phyloP scores from a whole-genome alignment of 2,329 filamentous ascomycete species.

The Aureobasidium sp. region DNA sequence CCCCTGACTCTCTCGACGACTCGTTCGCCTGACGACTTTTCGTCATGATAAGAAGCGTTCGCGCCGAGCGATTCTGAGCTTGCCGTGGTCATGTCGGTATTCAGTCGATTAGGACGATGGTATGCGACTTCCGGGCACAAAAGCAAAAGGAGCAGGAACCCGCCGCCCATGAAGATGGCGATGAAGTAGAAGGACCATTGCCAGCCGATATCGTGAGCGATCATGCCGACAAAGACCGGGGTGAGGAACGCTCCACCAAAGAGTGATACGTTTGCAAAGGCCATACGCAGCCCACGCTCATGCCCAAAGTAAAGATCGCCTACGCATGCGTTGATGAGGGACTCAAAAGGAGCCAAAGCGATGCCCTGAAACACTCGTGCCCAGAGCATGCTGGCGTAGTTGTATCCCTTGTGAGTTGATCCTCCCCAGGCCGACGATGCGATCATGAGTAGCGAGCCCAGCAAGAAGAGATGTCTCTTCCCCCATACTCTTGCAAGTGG shows the following conservation, averaged over 20 bases:
- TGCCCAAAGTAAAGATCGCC: conserved; percentile 90
- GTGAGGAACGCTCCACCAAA: conserved; percentile 70
- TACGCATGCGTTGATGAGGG: conserved; percentile 78
- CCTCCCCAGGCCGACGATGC: conserved; percentile 73
- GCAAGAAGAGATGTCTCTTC: conserved; percentile 78
- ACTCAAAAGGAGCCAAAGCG: conserved; percentile 81
- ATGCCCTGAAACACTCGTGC: conserved; percentile 81
- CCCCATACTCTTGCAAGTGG: conserved; percentile 86
- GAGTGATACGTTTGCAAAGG: conserved; percentile 63
- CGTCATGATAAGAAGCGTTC: background rate
- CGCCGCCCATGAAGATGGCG: conserved; percentile 69
- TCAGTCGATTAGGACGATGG: conserved; percentile 57
- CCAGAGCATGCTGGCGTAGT: conserved; percentile 67
- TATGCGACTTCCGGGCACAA: conserved; percentile 83
- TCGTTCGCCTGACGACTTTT: background rate
- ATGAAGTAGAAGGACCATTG: conserved; percentile 84
- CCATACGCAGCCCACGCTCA: conserved; percentile 76
- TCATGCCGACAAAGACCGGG: conserved; percentile 83
- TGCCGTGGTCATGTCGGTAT: conserved; percentile 54
- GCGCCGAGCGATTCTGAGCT: background rate
- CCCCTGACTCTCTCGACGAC: conserved; percentile 1
- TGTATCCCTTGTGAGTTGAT: conserved; percentile 46
- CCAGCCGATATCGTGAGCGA: conserved; percentile 71
- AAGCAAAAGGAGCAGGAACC: conserved; percentile 65
- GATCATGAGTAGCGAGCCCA: conserved; percentile 69